These are phyloP conservation scores for Thielaviopsis populi DNA, from an alignment of 2,329 filamentous ascomycete genomes.

Conservation along the genomic window DNA sequence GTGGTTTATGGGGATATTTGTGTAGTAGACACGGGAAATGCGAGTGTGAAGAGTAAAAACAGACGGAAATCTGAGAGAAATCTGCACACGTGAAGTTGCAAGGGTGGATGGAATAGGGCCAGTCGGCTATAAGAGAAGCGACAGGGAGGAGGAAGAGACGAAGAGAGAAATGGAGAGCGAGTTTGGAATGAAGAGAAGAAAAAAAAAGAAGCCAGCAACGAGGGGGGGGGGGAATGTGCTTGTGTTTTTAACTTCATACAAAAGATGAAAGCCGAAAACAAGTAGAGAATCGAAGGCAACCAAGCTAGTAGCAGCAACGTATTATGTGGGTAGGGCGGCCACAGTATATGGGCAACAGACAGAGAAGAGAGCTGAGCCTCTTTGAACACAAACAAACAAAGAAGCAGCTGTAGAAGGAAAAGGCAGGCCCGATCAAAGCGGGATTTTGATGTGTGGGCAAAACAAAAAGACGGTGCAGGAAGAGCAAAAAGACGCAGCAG, in stretches of 20 bases:
- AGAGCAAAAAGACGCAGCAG: background rate
- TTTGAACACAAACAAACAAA: background rate
- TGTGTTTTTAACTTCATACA: background rate
- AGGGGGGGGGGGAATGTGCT: background rate
- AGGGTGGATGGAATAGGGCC: background rate
- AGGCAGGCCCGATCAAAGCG: background rate
- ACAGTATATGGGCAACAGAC: background rate
- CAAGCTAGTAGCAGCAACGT: background rate
- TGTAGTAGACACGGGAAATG: constrained; percentile 2
- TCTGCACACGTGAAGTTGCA: constrained; percentile 7
- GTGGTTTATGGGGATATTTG: constrained; percentile 20
- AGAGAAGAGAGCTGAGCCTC: background rate
- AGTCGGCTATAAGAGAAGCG: background rate
- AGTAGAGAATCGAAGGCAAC: background rate
- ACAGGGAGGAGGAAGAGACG: background rate
- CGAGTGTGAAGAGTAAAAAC: constrained; percentile 9
- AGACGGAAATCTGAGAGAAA: background rate
- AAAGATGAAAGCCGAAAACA: background rate
- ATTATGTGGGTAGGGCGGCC: background rate
- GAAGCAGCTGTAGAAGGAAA: background rate
- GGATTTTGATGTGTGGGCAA: background rate
- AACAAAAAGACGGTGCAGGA: background rate
- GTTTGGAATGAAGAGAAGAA: background rate
- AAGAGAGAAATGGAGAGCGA: background rate
- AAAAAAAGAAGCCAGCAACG: background rate